These are phyloP conservation scores for Suillus alpinus DNA, from an alignment of 768 basidiomycete species.

Conservation along the genomic window DNA sequence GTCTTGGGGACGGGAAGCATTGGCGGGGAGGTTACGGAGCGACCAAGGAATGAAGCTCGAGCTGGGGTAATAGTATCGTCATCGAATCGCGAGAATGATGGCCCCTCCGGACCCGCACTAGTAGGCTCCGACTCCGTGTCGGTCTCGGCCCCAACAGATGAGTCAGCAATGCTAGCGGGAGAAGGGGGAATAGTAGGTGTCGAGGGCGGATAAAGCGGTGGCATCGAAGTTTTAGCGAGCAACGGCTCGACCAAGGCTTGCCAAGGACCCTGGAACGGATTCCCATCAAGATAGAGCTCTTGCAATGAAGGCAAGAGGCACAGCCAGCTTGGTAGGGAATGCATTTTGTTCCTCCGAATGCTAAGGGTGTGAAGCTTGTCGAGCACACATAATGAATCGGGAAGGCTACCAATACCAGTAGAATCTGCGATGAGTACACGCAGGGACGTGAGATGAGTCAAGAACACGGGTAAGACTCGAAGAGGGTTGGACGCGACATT, in stretches of 20 bases:
- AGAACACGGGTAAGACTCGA: slow-evolving; percentile 86
- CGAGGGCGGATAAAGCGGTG: slow-evolving; percentile 63
- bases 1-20: slow-evolving; percentile 23
- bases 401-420: slow-evolving; percentile 77
- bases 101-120: slow-evolving; percentile 34
- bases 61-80: slow-evolving; percentile 75
- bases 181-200: slow-evolving; percentile 56
- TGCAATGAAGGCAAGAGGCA: slow-evolving; percentile 84
- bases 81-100: slow-evolving; percentile 36
- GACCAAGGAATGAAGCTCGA: slow-evolving; percentile 51
- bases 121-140: slow-evolving; percentile 53
- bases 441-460: slow-evolving; percentile 71
- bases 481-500: slow-evolving; percentile 92
- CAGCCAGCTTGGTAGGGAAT: slow-evolving; percentile 92
- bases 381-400: slow-evolving; percentile 69
- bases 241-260: slow-evolving; percentile 85
- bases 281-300: slow-evolving; percentile 88
- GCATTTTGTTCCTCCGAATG: slow-evolving; percentile 82
- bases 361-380: slow-evolving; percentile 87
- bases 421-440: slow-evolving; percentile 91
- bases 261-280: slow-evolving; percentile 95
- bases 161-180: slow-evolving; percentile 45
- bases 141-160: slow-evolving; percentile 45
- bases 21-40: slow-evolving; percentile 50
- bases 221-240: slow-evolving; percentile 57